Base-by-base conservation (phyloP, 768 basidiomycete genomes). In the Rhodotorula kratochvilovae region DNA sequence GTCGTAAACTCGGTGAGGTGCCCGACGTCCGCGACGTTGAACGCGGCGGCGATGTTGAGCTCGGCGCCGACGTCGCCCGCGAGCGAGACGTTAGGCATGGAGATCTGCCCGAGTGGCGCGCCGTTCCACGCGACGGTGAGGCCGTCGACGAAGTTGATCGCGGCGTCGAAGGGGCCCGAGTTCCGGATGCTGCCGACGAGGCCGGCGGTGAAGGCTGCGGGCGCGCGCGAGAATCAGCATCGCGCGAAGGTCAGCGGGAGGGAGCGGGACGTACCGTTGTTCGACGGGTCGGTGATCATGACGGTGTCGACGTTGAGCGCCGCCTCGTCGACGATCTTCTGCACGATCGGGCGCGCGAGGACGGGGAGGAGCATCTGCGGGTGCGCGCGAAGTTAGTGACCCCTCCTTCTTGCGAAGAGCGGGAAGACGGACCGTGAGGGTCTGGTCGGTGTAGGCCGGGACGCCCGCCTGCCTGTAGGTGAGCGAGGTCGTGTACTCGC, bases 291-390 rank as follows among this genome's bases (percentile, higher is more conserved):
- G 27, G 82, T 83, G 78, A 90, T 90, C 53, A 89, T 74, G 17
- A 90, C 85, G 0, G 82, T 86, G 56, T 85, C 83, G 63, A 90
- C 81, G 27, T 87, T 87, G 72, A 90, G 79, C 15, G 82, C 78
- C 27, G 87, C 85, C 27, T 82, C 85, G 11, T 84, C 82, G 53
- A 90, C 87, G 66, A 90, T 84, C 71, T 85, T 86, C 78, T 90
- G 88, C 11, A 90, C 89, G 66, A 90, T 89, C 8, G 89, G 89
- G 63, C 85, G 83, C 0, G 89, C 89, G 67, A 90, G 84, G 53
- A 88, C 77, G 12, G 88, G 89, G 12, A 90, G 82, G 63, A 90
- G 85, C 46, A 88, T 79, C 71, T 74, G 61, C 6, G 31, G 25
- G 16, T 7, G 16, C 29, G 19, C 15, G 4, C 53, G 5, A 23